phyloP scores from a whole-genome alignment of 2,329 filamentous ascomycete genomes.

The Botrytis fabae region DNA sequence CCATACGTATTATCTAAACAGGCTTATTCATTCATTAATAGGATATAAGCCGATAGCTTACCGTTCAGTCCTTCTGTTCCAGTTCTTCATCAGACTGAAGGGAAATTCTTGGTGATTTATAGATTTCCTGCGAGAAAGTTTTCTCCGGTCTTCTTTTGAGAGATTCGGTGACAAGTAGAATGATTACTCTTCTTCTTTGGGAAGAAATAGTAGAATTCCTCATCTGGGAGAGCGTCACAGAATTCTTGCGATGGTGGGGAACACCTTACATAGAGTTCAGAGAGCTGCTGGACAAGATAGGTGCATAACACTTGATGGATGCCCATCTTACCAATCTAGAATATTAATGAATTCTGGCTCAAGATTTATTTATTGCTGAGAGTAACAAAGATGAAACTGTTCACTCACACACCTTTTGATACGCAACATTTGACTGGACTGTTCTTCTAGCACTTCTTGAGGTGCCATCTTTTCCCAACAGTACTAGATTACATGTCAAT shows the following conservation, averaged over 20 bases:
- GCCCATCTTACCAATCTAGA: too few relatives aligned
- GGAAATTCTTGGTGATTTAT: too few relatives aligned
- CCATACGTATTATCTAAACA: not conserved
- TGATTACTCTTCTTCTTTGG: too few relatives aligned
- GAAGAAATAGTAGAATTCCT: too few relatives aligned
- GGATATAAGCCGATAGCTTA: not conserved
- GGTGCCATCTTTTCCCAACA: fast-evolving
- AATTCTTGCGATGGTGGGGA: not conserved
- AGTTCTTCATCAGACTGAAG: not conserved
- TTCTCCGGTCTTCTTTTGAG: too few relatives aligned
- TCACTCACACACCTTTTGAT: not conserved
- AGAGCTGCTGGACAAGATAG: not conserved
- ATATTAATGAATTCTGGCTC: not conserved
- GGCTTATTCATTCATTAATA: not conserved
- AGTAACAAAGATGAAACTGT: not conserved
- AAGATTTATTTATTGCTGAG: not conserved
- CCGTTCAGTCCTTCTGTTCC: fast-evolving
- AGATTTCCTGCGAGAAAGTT: too few relatives aligned
- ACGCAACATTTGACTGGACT: fast-evolving
- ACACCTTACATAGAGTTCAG: fast-evolving
- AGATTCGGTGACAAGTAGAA: not conserved
- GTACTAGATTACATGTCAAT: not conserved
- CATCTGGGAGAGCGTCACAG: not conserved
- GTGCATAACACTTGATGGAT: too few relatives aligned
- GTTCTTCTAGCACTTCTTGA: not conserved